Evolutionary conservation across 306 rosid species (phyloP).

Genomic region (Quercus dentata): DNA sequence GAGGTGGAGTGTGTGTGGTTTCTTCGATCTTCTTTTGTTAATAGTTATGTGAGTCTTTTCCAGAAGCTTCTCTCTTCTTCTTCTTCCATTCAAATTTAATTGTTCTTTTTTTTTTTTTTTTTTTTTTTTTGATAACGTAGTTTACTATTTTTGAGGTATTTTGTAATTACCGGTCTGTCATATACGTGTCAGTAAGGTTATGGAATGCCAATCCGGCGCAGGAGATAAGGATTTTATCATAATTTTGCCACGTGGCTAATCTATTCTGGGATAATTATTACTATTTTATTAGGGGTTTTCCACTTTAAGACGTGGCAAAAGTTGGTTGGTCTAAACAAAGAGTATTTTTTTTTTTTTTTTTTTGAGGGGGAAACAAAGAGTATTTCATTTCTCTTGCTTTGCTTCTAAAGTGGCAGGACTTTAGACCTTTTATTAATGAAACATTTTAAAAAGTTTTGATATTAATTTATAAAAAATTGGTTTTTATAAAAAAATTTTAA

Average conservation of each 20-base stretch:
- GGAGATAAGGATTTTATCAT: not conserved
- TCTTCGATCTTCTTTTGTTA: not conserved
- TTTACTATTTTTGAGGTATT: too few species aligned
- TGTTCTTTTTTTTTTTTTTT: not conserved
- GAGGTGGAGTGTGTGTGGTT: not conserved
- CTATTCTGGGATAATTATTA: not conserved
- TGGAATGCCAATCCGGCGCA: not conserved
- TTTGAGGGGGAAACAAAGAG: not conserved
- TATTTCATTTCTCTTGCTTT: too few species aligned
- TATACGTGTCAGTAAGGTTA: not conserved
- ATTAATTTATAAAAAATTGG: too few species aligned
- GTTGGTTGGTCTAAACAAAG: not conserved
- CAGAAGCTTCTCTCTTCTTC: conserved; percentile 48
- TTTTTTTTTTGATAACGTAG: not conserved
- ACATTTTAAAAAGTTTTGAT: too few species aligned
- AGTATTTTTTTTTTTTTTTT: too few species aligned
- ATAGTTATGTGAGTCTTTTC: conserved; percentile 30
- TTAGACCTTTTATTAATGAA: too few species aligned
- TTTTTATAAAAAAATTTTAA: too few species aligned
- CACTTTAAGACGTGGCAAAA: not conserved
- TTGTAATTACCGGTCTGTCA: not conserved
- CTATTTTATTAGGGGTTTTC: not conserved
- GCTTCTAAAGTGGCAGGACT: too few species aligned
- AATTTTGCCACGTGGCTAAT: not conserved
- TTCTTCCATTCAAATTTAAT: not conserved